phyloP scores from a whole-genome alignment of 2,329 filamentous ascomycete species.

The Cercospora sesami region DNA sequence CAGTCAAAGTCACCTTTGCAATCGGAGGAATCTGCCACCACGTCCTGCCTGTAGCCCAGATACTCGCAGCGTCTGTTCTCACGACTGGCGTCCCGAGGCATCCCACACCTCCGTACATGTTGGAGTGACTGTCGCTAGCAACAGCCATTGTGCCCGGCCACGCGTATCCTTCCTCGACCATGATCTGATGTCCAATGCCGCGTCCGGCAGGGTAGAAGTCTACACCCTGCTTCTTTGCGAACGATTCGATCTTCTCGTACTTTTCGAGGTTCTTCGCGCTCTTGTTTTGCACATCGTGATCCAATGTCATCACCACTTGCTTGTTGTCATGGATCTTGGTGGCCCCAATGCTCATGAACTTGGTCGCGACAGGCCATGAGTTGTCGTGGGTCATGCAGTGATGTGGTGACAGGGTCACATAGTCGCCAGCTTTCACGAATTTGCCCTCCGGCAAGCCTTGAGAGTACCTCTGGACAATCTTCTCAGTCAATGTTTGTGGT shows the following conservation, averaged over 20 bases:
- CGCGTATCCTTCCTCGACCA: slow-evolving; percentile 79
- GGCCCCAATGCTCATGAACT: slow-evolving; percentile 82
- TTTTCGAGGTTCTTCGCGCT: slow-evolving; percentile 76
- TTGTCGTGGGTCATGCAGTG: slow-evolving; percentile 88
- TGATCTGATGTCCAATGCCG: slow-evolving; percentile 88
- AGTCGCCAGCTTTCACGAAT: slow-evolving; percentile 75
- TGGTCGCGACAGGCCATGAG: slow-evolving; percentile 70
- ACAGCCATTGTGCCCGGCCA: slow-evolving; percentile 86
- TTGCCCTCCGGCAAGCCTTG: slow-evolving; percentile 75
- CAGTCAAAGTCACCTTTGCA: slow-evolving; percentile 75
- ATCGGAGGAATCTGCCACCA: slow-evolving; percentile 91
- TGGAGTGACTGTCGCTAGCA: slow-evolving; percentile 74
- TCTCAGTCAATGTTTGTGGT: slow-evolving; percentile 84
- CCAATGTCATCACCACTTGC: slow-evolving; percentile 80
- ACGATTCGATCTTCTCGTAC: slow-evolving; percentile 76
- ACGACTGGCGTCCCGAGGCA: slow-evolving; percentile 80
- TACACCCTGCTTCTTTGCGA: slow-evolving; percentile 75
- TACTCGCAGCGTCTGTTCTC: slow-evolving; percentile 79
- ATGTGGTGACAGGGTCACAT: slow-evolving; percentile 71
- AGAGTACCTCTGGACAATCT: slow-evolving; percentile 82
- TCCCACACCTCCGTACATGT: slow-evolving; percentile 80
- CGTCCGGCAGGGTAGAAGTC: slow-evolving; percentile 74
- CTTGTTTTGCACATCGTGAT: slow-evolving; percentile 88
- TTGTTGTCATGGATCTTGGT: slow-evolving; percentile 67
- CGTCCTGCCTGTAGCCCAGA: slow-evolving; percentile 78